Conservation (phyloP, 1,139 yeast species). For the Saccharomyces hybrid region DNA sequence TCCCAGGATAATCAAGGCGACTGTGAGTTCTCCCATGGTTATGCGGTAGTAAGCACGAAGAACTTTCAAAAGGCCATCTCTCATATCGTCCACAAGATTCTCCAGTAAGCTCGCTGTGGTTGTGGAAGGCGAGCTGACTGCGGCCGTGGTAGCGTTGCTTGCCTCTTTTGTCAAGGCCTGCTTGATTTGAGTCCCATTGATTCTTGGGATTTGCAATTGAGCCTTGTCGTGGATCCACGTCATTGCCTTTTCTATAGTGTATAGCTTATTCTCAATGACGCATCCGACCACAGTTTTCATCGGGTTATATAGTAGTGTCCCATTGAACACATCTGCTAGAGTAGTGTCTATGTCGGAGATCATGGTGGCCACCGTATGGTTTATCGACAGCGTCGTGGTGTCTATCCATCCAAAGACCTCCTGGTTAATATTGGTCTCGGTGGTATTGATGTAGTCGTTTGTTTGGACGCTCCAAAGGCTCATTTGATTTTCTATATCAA, state of each 20-base stretch:
- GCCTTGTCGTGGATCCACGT: slow-evolving; percentile 71
- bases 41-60: slow-evolving; percentile 34
- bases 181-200: slow-evolving; percentile 32
- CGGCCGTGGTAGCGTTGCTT: background rate
- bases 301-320: slow-evolving; percentile 59
- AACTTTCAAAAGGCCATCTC: slow-evolving; percentile 23
- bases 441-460: slow-evolving; percentile 39
- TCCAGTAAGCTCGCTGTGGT: slow-evolving; percentile 6
- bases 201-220: slow-evolving; percentile 50
- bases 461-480: slow-evolving; percentile 45
- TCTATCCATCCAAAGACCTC: slow-evolving; percentile 62
- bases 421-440: slow-evolving; percentile 48
- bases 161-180: background rate
- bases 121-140: background rate
- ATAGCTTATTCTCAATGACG: slow-evolving; percentile 65
- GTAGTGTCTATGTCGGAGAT: slow-evolving; percentile 46
- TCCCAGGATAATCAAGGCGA: slow-evolving; percentile 39
- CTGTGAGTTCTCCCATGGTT: slow-evolving; percentile 39
- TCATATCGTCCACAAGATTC: slow-evolving; percentile 26
- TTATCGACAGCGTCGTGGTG: slow-evolving; percentile 47
- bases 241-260: slow-evolving; percentile 58
- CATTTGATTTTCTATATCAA: slow-evolving; percentile 10
- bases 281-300: slow-evolving; percentile 67
- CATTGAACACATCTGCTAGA: slow-evolving; percentile 52
- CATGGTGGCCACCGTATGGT: slow-evolving; percentile 47